Evolutionary conservation across 768 basidiomycete species (phyloP), one percentile per base, ranked within the genome.

Genomic region (Lactarius hengduanensis): DNA sequence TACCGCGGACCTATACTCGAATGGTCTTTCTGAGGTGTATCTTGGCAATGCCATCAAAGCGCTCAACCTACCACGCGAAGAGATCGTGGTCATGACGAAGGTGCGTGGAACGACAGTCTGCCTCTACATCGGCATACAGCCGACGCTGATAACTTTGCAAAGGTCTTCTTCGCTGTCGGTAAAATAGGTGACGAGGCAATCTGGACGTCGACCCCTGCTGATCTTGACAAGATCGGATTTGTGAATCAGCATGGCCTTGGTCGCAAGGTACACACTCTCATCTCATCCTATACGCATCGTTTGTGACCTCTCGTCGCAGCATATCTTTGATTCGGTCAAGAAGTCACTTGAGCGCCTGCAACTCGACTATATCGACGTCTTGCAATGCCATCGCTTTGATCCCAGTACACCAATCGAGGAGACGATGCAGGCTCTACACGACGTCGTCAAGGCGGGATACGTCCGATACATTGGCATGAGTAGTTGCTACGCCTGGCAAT

Each of bases 321-420:
- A 87, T 71, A 91, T 92, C 45, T 92, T 93, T 70, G 88, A 87
- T 40, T 78, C 84, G 0, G 83, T 89, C 41, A 86, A 87, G 71
- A 76, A 78, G 18, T 85, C 84, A 55, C 74, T 92, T 65, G 76
- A 88, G 72, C 81, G 90, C 20, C 80, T 93, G 2, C 87, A 91
- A 56, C 74, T 90, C 32, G 91, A 92, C 60, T 90, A 91, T 68
- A 80, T 93, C 71, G 92, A 92, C 71, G 76, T 92, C 1, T 76
- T 91, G 9, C 90, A 92, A 78, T 89, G 75, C 68, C 73, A 75
- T 62, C 73, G 74, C 26, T 77, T 77, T 55, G 75, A 77, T 66
- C 59, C 69, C 16, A 71, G 77, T 22, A 82, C 82, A 0, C 80
- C 68, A 10, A 67, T 69, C 16, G 68, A 69, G 18, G 68, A 69